Evolutionary conservation across 2,329 filamentous ascomycete genomes (phyloP), one percentile per base, ranked within the genome.

Genomic region (Paracoccidioides lutzii): DNA sequence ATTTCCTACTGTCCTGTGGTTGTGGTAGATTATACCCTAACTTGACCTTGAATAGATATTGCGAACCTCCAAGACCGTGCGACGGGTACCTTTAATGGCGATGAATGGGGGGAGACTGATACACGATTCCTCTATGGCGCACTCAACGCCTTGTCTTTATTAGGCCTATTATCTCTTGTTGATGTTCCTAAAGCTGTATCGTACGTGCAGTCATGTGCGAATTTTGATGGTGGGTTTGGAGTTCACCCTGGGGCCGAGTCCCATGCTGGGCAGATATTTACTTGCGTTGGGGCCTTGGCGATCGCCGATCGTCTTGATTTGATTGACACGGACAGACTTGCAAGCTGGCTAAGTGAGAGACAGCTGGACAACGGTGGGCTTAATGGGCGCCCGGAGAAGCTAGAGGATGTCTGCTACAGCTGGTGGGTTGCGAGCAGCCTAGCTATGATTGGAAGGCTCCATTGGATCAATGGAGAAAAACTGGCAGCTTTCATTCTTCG

Each of bases 391-490:
- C 93, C 93, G 0, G 93, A 97, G 73, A 98, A 98, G 76, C 75
- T 87, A 59, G 91, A 95, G 68, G 93, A 98, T 69, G 91, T 95
- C 12, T 98, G 93, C 74, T 98, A 98, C 73, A 95, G 89, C 69
- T 98, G 93, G 93, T 98, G 93, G 93, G 93, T 97, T 46, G 75
- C 91, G 66, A 91, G 88, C 67, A 95, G 90, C 68, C 75, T 98
- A 62, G 85, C 87, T 48, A 96, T 97, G 79, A 87, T 98, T 62
- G 83, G 80, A 54, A 84, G 85, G 55, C 79, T 90, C 54, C 88
- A 96, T 69, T 98, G 93, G 93, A 94, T 98, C 67, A 88, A 98
- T 73, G 81, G 83, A 52, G 78, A 84, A 56, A 87, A 88, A 66
- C 79, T 98, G 64, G 79, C 83, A 53, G 70, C 72, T 30, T 98